Evolutionary conservation across 768 basidiomycete species (phyloP).

Genomic region (Phylloporus rhodoxanthus): DNA sequence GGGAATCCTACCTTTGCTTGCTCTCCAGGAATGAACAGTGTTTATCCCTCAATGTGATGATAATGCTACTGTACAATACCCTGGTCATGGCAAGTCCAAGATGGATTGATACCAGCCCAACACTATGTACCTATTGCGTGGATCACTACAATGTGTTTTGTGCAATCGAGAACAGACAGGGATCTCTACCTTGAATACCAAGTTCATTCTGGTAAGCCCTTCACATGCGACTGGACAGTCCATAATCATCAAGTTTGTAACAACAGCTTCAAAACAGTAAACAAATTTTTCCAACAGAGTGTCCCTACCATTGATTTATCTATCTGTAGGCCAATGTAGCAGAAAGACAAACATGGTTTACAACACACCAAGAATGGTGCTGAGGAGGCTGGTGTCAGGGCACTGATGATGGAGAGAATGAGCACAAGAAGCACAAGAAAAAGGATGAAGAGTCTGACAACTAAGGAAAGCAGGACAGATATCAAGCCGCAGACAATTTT

Average conservation of each 20-base stretch:
- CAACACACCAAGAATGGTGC: constrained; percentile 1
- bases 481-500: constrained; percentile 7
- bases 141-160: not conserved
- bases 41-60: too few relatives aligned
- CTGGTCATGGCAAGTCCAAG: not conserved
- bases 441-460: constrained; percentile 1
- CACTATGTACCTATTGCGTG: not conserved
- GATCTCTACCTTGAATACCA: too few relatives aligned
- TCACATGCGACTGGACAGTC: not conserved
- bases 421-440: constrained; percentile 5
- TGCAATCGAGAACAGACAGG: not conserved
- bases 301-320: not conserved
- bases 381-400: not conserved
- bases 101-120: not conserved
- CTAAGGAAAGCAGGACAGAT: constrained; percentile 1
- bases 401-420: constrained; percentile 5
- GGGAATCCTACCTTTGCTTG: too few relatives aligned
- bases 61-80: too few relatives aligned
- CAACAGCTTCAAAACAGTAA: not conserved
- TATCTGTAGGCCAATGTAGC: not conserved
- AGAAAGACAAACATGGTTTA: not conserved
- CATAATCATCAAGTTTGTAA: not conserved
- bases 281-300: not conserved
- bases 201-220: not conserved
- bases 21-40: too few relatives aligned